A percentile compares a stretch with the other conserved stretches of the same genome.
These are phyloP conservation scores for Xylariomycetidae sp. DNA, from an alignment of 2,329 filamentous ascomycete species.

Conservation along the genomic window DNA sequence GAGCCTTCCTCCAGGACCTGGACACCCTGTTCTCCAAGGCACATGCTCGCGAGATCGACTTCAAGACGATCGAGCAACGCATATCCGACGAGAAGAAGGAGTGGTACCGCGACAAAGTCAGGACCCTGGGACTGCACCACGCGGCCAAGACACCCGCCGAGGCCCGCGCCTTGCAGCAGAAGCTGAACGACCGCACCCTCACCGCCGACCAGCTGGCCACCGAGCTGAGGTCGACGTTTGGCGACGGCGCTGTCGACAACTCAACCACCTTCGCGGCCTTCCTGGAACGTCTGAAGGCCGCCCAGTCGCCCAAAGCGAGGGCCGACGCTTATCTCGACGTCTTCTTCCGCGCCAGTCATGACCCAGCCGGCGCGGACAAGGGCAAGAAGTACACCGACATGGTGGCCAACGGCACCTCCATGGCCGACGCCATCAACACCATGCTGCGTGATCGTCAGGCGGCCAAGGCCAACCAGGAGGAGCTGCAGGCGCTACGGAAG, in stretches of 20 bases:
- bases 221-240: conserved; percentile 19
- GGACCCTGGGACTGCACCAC: conserved; percentile 20
- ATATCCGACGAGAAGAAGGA: conserved; percentile 45
- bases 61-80: conserved; percentile 42
- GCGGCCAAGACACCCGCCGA: conserved; percentile 19
- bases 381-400: conserved; percentile 35
- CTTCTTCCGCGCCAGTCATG: conserved; percentile 34
- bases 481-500: conserved; percentile 28
- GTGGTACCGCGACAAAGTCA: conserved; percentile 41
- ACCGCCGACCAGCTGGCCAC: conserved; percentile 20
- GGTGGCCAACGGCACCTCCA: conserved; percentile 22
- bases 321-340: conserved; percentile 34
- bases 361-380: conserved; percentile 23
- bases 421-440: conserved; percentile 23
- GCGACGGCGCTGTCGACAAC: conserved; percentile 13
- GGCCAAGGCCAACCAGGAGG: conserved; percentile 25
- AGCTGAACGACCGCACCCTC: conserved; percentile 21
- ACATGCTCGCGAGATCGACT: conserved; percentile 34
- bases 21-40: conserved; percentile 43
- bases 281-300: conserved; percentile 25
- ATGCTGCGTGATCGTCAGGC: conserved; percentile 29
- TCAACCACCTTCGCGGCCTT: conserved; percentile 26
- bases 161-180: conserved; percentile 21
- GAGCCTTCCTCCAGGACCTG: conserved; percentile 43
- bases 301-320: conserved; percentile 26